A percentile compares a stretch with the other conserved stretches of the same genome.
These are phyloP conservation scores for Euphorbia celastroides DNA, from an alignment of 441 rosid genomes.

Conservation along the genomic window DNA sequence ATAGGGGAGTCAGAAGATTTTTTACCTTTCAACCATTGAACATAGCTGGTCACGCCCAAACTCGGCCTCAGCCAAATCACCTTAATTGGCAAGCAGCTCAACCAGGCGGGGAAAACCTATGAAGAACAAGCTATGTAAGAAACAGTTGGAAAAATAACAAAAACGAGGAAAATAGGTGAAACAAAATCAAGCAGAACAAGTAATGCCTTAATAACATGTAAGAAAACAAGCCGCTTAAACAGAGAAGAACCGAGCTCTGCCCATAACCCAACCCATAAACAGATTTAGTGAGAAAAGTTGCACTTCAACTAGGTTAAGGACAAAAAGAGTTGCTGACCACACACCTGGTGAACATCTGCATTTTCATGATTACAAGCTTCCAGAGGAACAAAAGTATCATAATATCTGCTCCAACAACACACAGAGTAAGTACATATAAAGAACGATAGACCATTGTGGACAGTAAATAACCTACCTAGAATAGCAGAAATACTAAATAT, in stretches of 20 bases:
- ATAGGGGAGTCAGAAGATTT: neutral
- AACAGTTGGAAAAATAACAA: neutral
- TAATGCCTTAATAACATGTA: neutral
- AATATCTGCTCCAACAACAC: constrained; percentile 52
- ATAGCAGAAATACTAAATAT: constrained; percentile 40
- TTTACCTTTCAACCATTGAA: constrained; percentile 92
- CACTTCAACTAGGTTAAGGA: neutral
- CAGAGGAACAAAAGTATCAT: constrained; percentile 91
- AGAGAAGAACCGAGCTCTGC: constrained; percentile 88
- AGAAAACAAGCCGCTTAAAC: constrained; percentile 69
- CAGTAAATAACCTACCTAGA: neutral
- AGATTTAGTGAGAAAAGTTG: constrained; percentile 17
- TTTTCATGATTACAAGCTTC: constrained; percentile 96
- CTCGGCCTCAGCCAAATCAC: constrained; percentile 95
- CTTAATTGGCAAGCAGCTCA: constrained; percentile 90
- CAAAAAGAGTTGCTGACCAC: neutral
- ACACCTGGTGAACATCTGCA: constrained; percentile 95
- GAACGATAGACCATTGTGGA: neutral
- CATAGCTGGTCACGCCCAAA: constrained; percentile 95
- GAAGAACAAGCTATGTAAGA: neutral
- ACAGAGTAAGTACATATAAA: constrained; percentile 8
- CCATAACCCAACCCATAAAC: constrained; percentile 99
- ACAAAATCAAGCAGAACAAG: neutral
- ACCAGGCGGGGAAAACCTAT: constrained; percentile 96
- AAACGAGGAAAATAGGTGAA: neutral